Percentiles rank a stretch among this genome's conserved stretches.
phyloP scores from a whole-genome alignment of 768 basidiomycete species.

The Tephrocybe sp. region DNA sequence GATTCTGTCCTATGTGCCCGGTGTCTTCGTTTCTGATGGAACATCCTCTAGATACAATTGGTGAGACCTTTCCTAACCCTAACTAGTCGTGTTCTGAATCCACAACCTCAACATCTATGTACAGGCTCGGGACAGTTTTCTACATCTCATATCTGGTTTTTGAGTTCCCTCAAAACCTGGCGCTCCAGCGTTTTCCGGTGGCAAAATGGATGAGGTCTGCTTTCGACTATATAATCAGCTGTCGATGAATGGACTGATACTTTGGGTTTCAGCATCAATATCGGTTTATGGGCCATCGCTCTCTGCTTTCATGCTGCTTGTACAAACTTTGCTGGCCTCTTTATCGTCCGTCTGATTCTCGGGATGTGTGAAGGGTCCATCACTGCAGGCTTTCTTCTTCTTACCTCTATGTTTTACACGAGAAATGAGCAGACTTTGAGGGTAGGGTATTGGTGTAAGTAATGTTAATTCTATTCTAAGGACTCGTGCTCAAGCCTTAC shows the following conservation, averaged over 20 bases:
- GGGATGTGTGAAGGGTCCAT: conserved; percentile 73
- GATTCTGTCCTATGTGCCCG: not conserved
- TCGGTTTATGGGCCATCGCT: conserved; percentile 62
- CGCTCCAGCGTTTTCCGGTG: conserved; percentile 69
- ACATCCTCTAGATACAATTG: conserved; percentile 55
- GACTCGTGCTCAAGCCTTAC: not conserved
- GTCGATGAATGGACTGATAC: not conserved
- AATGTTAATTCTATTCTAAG: not conserved
- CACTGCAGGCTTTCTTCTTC: conserved; percentile 76
- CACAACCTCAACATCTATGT: not conserved
- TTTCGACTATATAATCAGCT: not conserved
- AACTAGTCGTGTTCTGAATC: not conserved
- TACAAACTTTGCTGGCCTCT: conserved; percentile 62
- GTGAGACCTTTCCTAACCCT: conserved; percentile 25
- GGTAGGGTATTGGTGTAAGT: conserved; percentile 79
- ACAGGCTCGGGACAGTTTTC: conserved; percentile 76
- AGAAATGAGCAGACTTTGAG: conserved; percentile 65
- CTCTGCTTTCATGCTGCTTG: conserved; percentile 66
- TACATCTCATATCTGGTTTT: conserved; percentile 70
- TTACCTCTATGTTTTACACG: conserved; percentile 78
- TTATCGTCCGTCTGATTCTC: conserved; percentile 60
- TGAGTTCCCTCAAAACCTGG: conserved; percentile 73
- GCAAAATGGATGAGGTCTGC: conserved; percentile 78
- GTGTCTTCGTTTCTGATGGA: not conserved
- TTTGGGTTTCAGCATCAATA: conserved; percentile 47